These are phyloP conservation scores for Scenedesmus sp. DNA, from an alignment of 163 green algal species.

Conservation along the genomic window DNA sequence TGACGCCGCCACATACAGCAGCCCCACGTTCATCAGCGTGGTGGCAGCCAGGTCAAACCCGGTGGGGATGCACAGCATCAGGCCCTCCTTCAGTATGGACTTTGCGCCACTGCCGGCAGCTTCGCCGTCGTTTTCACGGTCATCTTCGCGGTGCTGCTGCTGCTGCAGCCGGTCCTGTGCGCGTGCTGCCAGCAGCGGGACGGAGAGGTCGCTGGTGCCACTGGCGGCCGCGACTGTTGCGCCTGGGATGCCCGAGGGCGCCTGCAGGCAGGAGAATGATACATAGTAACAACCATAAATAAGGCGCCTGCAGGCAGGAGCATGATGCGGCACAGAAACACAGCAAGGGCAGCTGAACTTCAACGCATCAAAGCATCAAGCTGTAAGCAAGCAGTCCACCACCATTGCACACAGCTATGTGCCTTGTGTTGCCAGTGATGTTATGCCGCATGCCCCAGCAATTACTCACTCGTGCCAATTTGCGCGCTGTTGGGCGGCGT, in stretches of 20 bases:
- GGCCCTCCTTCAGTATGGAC: constrained; percentile 57
- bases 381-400: too few relatives aligned
- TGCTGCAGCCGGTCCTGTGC: constrained; percentile 23
- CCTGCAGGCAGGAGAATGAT: not conserved
- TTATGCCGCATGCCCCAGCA: too few relatives aligned
- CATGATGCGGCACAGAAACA: too few relatives aligned
- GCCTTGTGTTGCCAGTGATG: too few relatives aligned
- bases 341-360: too few relatives aligned
- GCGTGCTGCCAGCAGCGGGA: not conserved
- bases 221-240: not conserved
- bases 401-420: too few relatives aligned
- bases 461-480: too few relatives aligned
- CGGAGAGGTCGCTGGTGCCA: not conserved
- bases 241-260: not conserved
- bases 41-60: constrained; percentile 91
- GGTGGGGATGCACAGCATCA: constrained; percentile 88
- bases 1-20: constrained; percentile 89
- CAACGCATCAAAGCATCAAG: too few relatives aligned
- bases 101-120: not conserved
- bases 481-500: too few relatives aligned
- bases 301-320: not conserved
- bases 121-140: not conserved
- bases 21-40: constrained; percentile 95
- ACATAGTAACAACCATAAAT: too few relatives aligned
- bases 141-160: constrained; percentile 19